Evolutionary conservation across 2,329 filamentous ascomycete species (phyloP).

Genomic region (Aspergillus cejpii): DNA sequence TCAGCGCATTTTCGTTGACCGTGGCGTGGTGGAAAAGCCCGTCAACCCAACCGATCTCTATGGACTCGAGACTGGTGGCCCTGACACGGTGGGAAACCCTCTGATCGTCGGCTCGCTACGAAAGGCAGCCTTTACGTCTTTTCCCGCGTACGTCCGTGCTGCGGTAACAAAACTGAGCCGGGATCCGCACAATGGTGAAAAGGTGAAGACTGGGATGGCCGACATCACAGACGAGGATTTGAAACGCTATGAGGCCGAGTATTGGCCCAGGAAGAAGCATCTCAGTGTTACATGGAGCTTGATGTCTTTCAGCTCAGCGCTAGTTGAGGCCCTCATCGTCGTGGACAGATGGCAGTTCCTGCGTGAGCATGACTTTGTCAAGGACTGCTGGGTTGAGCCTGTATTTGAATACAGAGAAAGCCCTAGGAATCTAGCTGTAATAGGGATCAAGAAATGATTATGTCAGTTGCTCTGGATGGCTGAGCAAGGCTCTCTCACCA

Average conservation of each 20-base stretch:
- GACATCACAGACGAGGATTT: constrained; percentile 70
- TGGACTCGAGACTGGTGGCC: constrained; percentile 12
- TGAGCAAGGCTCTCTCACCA: background rate
- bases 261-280: constrained; percentile 64
- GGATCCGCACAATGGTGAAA: constrained; percentile 53
- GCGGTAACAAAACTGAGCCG: constrained; percentile 67
- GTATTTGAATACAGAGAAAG: constrained; percentile 85
- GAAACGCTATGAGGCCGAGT: constrained; percentile 59
- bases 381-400: constrained; percentile 80
- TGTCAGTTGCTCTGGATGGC: background rate
- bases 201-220: constrained; percentile 60
- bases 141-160: constrained; percentile 70
- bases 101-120: constrained; percentile 80
- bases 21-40: constrained; percentile 62
- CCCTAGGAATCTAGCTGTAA: constrained; percentile 85
- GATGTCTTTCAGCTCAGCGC: constrained; percentile 90
- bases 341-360: constrained; percentile 85
- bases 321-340: constrained; percentile 85
- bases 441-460: constrained; percentile 67
- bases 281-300: constrained; percentile 83
- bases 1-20: constrained; percentile 86
- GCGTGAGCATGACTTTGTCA: constrained; percentile 66
- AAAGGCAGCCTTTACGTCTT: constrained; percentile 70
- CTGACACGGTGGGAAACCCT: constrained; percentile 54
- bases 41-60: constrained; percentile 26